phyloP scores from a whole-genome alignment of 2,329 filamentous ascomycete species.

The Mariannaea sp. region DNA sequence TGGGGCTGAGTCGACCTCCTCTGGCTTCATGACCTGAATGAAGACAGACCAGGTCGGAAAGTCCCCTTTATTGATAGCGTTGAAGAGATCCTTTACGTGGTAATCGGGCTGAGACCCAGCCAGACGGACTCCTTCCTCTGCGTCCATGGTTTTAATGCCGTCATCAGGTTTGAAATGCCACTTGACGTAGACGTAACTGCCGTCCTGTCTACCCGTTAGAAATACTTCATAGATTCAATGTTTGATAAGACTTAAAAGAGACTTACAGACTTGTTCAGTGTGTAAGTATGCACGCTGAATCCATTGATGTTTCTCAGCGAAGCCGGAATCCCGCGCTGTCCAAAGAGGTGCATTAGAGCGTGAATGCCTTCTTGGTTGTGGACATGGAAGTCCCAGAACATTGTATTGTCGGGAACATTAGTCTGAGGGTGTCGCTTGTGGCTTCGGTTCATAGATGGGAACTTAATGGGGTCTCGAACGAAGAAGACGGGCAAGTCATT shows the following conservation, averaged over 20 bases:
- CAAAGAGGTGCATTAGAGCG: slow-evolving; percentile 57
- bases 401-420: slow-evolving; percentile 68
- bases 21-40: slow-evolving; percentile 58
- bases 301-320: slow-evolving; percentile 53
- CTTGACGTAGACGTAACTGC: too few species aligned
- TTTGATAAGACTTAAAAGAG: too few species aligned
- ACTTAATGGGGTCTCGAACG: slow-evolving; percentile 75
- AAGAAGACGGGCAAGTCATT: slow-evolving; percentile 79
- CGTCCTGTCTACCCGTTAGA: too few species aligned
- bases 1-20: slow-evolving; percentile 44
- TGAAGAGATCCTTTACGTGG: slow-evolving; percentile 23
- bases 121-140: too few species aligned
- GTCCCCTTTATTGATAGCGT: slow-evolving; percentile 51
- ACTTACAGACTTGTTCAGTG: slow-evolving; percentile 41
- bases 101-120: not conserved
- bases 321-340: slow-evolving; percentile 53
- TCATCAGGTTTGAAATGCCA: too few species aligned
- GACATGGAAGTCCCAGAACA: slow-evolving; percentile 53
- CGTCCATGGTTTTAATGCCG: too few species aligned
- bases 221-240: too few species aligned
- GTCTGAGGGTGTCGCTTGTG: slow-evolving; percentile 78
- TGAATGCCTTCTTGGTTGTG: slow-evolving; percentile 58
- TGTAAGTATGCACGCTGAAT: slow-evolving; percentile 56
- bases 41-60: slow-evolving; percentile 57
- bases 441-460: slow-evolving; percentile 76